phyloP scores from a whole-genome alignment of 495 filamentous ascomycete genomes.

The Entonaema liquescens region DNA sequence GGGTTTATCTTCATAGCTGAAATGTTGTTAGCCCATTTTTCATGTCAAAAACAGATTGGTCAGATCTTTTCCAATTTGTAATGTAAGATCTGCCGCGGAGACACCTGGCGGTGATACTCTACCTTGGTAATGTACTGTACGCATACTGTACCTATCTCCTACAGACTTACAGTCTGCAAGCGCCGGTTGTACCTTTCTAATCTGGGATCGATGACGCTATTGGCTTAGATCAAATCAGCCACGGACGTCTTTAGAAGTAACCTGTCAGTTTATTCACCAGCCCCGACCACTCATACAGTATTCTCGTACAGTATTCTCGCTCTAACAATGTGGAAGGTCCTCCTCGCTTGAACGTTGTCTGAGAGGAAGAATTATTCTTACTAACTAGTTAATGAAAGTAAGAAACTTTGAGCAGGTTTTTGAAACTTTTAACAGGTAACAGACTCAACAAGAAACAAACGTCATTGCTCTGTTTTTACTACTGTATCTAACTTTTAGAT shows the following conservation, averaged over 20 bases:
- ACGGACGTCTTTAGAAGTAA: slow-evolving; percentile 10
- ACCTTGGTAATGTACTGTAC: not conserved
- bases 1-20: not conserved
- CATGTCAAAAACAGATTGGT: slow-evolving; percentile 6
- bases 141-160: slow-evolving; percentile 3
- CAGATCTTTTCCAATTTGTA: slow-evolving; percentile 4
- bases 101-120: slow-evolving; percentile 10
- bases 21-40: not conserved
- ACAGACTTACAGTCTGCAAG: slow-evolving; percentile 22
- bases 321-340: not conserved
- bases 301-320: no score
- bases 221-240: slow-evolving; percentile 29
- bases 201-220: slow-evolving; percentile 11
- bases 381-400: not conserved
- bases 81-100: slow-evolving; percentile 4
- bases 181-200: slow-evolving; percentile 28
- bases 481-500: not conserved
- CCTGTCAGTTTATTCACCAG: slow-evolving; percentile 25
- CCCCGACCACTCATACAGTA: not conserved
- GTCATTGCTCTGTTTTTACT: not conserved
- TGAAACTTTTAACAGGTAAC: not conserved
- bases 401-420: not conserved
- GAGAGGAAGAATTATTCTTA: not conserved
- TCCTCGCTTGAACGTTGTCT: not conserved
- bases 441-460: not conserved